Conservation (phyloP, 2,329 filamentous ascomycete genomes). For the Fusarium pseudoanthophilum region DNA sequence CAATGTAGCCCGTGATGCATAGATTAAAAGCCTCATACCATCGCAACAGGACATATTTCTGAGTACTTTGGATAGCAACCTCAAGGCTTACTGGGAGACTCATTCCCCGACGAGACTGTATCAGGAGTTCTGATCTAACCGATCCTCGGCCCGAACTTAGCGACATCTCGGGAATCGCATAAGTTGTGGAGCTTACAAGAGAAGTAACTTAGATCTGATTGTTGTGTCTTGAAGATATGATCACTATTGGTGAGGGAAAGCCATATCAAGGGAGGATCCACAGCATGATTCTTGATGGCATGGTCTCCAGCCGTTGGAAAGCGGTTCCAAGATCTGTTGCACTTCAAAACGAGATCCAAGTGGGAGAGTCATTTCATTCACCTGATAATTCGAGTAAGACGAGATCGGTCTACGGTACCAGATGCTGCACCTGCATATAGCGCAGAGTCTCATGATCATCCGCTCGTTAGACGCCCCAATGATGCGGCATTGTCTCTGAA, state of each 20-base stretch:
- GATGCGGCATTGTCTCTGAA: neutral
- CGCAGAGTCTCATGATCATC: neutral
- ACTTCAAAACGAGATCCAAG: too few relatives aligned
- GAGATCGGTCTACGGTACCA: neutral
- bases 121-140: neutral
- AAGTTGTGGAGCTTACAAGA: too few relatives aligned
- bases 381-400: fast-evolving
- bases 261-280: neutral
- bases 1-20: neutral
- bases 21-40: neutral
- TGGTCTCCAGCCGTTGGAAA: too few relatives aligned
- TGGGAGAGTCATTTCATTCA: neutral
- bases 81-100: neutral
- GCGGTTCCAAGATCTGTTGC: neutral
- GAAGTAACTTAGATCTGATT: neutral
- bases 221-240: neutral
- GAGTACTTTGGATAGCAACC: neutral
- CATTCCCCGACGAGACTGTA: too few relatives aligned
- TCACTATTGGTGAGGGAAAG: neutral
- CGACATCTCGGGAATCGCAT: neutral
- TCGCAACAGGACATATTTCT: fast-evolving
- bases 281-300: neutral
- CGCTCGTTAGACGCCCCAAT: neutral
- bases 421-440: neutral
- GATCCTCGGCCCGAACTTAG: too few relatives aligned